Conservation (phyloP, 495 filamentous ascomycete species). For the Penicillium malachiteum region DNA sequence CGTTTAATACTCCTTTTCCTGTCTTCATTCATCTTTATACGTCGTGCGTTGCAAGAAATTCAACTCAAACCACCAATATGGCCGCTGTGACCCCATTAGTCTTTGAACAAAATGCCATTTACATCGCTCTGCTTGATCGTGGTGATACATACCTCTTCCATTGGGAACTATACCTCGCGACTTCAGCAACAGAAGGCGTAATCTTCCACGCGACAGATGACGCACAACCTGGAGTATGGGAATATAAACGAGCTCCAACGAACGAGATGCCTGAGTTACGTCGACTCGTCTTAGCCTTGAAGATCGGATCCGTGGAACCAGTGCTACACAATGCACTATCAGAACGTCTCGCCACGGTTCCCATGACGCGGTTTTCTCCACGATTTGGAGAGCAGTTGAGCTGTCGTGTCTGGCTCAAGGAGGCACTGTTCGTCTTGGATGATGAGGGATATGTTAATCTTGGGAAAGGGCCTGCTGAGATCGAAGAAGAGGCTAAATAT, state of each 20-base stretch:
- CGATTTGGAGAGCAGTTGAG: constrained; percentile 20
- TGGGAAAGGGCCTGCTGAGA: constrained; percentile 5
- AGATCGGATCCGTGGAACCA: constrained; percentile 21
- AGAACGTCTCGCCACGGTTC: constrained; percentile 14
- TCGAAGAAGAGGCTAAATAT: constrained; percentile 24
- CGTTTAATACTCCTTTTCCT: no score
- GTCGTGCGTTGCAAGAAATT: neutral
- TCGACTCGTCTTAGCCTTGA: constrained; percentile 18
- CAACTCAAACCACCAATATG: neutral
- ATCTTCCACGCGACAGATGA: constrained; percentile 21
- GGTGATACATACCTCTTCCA: constrained; percentile 21
- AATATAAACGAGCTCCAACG: constrained; percentile 13
- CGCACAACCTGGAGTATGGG: constrained; percentile 8
- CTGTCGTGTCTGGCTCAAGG: constrained; percentile 27
- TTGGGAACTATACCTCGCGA: constrained; percentile 26
- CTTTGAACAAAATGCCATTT: constrained; percentile 13
- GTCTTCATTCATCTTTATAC: no score
- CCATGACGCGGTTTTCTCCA: constrained; percentile 16
- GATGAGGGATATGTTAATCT: constrained; percentile 27
- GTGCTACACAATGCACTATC: constrained; percentile 18
- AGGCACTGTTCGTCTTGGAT: constrained; percentile 27
- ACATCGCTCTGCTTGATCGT: constrained; percentile 22
- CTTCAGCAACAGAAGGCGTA: constrained; percentile 10
- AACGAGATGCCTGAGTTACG: neutral
- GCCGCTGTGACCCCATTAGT: neutral